Evolutionary conservation across 2,329 filamentous ascomycete genomes (phyloP), one percentile per base, ranked within the genome.

Genomic region (Pyrenochaeta sp.): DNA sequence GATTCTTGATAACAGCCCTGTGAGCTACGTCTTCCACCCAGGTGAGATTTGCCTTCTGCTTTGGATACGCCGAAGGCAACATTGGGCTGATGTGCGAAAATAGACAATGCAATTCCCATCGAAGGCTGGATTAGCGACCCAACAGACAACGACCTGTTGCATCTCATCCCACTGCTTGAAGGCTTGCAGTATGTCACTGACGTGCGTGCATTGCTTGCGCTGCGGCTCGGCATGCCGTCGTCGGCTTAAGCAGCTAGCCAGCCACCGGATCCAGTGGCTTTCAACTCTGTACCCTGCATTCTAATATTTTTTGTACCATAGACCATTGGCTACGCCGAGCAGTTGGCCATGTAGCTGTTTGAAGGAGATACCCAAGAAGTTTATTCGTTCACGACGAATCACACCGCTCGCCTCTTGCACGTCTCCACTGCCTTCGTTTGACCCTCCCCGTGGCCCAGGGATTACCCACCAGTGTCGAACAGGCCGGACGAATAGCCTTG

Each of bases 111-210:
- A 36, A 96, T 99, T 64, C 94, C 94, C 3, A 97, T 99, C 68
- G 93, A 97, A 77, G 94, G 94, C 66, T 99, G 94, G 94, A 97
- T 99, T 75, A 96, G 87, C 72, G 94, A 99, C 74, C 94, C 94
- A 15, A 97, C 94, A 18, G 94, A 99, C 74, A 94, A 92, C 69
- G 93, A 96, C 68, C 79, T 99, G 55, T 81, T 97, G 72, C 90
- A 97, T 72, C 80, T 99, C 48, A 86, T 99, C 45, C 94, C 94
- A 21, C 79, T 97, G 62, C 80, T 99, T 30, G 94, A 99, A 74
- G 94, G 90, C 13, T 76, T 99, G 65, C 94, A 97, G 76, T 96
- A 97, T 74, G 92, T 94, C 57, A 96, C 93, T 38, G 94, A 99
- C 73, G 93, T 99, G 47, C 83, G 94, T 62, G 92, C 94, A 35